These are phyloP conservation scores for Cercospora beticola DNA, from an alignment of 2,329 filamentous ascomycete species.

Conservation along the genomic window DNA sequence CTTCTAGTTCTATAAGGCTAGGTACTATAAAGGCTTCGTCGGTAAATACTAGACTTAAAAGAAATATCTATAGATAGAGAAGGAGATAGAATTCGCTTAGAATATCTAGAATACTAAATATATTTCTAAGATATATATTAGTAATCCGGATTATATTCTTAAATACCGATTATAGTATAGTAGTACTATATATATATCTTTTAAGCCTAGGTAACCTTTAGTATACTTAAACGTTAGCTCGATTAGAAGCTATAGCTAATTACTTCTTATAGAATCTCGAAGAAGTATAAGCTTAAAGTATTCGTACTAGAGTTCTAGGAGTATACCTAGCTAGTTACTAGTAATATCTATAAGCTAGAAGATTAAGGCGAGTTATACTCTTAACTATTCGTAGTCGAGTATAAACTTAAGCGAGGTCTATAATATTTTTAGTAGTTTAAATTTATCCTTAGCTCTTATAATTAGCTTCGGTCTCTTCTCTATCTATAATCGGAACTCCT, in stretches of 20 bases:
- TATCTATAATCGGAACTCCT: no score
- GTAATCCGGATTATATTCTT: no score
- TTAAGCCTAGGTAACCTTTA: no score
- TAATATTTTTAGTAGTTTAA: no score
- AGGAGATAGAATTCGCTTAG: conserved; percentile 20
- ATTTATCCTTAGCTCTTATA: no score
- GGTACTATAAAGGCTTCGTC: conserved; percentile 19
- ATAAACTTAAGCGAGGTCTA: conserved; percentile 17
- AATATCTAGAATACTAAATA: conserved; percentile 20
- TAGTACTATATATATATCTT: no score
- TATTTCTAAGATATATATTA: no score
- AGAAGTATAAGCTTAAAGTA: conserved; percentile 20
- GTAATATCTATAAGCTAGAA: conserved; percentile 21
- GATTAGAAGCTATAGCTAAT: conserved; percentile 16
- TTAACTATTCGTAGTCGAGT: conserved; percentile 21
- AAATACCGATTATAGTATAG: no score
- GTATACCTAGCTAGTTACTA: conserved; percentile 18
- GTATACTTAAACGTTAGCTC: no score
- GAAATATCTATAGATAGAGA: conserved; percentile 19
- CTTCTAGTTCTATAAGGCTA: background rate
- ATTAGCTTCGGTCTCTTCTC: no score
- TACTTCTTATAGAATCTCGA: conserved; percentile 18
- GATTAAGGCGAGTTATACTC: conserved; percentile 21
- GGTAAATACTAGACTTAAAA: conserved; percentile 20
- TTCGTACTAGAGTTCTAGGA: conserved; percentile 17